These are phyloP conservation scores for Plantago coronopus DNA, from an alignment of 305 asterid genomes.

Conservation along the genomic window DNA sequence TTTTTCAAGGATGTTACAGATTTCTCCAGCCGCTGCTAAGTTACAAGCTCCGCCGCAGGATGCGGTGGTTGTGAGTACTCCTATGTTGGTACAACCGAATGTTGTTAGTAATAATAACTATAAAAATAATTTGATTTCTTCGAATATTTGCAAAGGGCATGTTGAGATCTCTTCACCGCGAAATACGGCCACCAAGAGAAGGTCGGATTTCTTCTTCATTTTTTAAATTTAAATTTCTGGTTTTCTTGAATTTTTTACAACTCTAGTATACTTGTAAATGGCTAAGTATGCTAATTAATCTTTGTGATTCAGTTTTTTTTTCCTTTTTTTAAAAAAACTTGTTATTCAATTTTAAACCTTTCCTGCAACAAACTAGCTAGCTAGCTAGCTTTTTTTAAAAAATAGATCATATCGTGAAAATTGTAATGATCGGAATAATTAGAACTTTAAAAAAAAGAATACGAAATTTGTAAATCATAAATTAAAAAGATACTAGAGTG, in stretches of 20 bases:
- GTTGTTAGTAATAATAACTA: not conserved
- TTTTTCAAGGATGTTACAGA: conserved; percentile 64
- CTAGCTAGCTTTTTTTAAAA: too few species aligned
- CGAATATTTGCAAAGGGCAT: conserved; percentile 26
- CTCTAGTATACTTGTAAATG: too few species aligned
- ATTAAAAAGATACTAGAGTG: too few species aligned
- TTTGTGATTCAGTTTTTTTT: too few species aligned
- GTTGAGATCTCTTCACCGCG: conserved; percentile 84
- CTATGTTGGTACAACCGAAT: conserved; percentile 13
- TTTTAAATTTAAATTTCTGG: not conserved
- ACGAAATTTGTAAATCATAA: too few species aligned
- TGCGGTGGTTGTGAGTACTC: not conserved
- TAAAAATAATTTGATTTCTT: conserved; percentile 22
- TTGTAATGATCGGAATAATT: too few species aligned
- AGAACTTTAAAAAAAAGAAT: too few species aligned
- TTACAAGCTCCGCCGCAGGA: conserved; percentile 25
- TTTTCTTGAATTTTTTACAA: not conserved
- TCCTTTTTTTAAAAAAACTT: too few species aligned
- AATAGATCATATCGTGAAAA: too few species aligned
- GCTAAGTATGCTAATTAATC: too few species aligned
- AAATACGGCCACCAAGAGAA: conserved; percentile 70
- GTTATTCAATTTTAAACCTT: too few species aligned
- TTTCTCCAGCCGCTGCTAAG: conserved; percentile 45
- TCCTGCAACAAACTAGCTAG: too few species aligned
- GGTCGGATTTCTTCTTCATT: conserved; percentile 35